Evolutionary conservation across 2,329 filamentous ascomycete genomes (phyloP).

Genomic region (Mycosphaerelloides madeirae): DNA sequence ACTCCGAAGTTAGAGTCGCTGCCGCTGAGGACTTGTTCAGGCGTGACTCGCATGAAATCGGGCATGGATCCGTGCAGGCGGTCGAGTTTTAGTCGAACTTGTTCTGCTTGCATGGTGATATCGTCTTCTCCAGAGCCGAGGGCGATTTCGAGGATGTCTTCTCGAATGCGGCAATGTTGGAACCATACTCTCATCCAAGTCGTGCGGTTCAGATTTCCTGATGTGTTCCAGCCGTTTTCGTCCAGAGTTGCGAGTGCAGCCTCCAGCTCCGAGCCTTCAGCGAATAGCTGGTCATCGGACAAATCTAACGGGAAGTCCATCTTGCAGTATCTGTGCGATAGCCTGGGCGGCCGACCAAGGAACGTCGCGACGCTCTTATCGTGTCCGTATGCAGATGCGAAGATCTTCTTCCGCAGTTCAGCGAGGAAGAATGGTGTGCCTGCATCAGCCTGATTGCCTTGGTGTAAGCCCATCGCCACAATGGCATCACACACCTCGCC

Average conservation of each 20-base stretch:
- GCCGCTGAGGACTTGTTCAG: conserved; percentile 26
- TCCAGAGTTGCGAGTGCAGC: conserved; percentile 42
- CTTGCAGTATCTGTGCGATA: conserved; percentile 48
- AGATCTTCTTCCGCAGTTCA: conserved; percentile 31
- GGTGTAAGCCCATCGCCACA: conserved; percentile 33
- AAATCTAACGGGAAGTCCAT: conserved; percentile 54
- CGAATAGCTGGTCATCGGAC: conserved; percentile 46
- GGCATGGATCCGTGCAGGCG: conserved; percentile 36
- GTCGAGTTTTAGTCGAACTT: conserved; percentile 37
- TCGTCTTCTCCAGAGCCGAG: conserved; percentile 40
- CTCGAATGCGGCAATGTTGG: conserved; percentile 48
- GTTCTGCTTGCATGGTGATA: conserved; percentile 35
- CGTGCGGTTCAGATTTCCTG: conserved; percentile 40
- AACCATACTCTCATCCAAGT: conserved; percentile 47
- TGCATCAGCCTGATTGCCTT: conserved; percentile 28
- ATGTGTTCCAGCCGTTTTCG: conserved; percentile 49
- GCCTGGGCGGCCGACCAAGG: conserved; percentile 48
- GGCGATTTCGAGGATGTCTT: conserved; percentile 57
- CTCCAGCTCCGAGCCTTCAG: conserved; percentile 40
- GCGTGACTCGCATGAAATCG: conserved; percentile 26
- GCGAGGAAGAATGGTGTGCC: conserved; percentile 33
- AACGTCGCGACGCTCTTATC: conserved; percentile 33
- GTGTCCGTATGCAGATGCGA: conserved; percentile 27
- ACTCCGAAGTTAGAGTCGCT: conserved; percentile 11
- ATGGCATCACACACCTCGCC: conserved; percentile 33